A percentile compares a stretch with the other conserved stretches of the same genome.
Conservation (phyloP, 2,329 filamentous ascomycete genomes). For the Penicillium hesseltinei region DNA sequence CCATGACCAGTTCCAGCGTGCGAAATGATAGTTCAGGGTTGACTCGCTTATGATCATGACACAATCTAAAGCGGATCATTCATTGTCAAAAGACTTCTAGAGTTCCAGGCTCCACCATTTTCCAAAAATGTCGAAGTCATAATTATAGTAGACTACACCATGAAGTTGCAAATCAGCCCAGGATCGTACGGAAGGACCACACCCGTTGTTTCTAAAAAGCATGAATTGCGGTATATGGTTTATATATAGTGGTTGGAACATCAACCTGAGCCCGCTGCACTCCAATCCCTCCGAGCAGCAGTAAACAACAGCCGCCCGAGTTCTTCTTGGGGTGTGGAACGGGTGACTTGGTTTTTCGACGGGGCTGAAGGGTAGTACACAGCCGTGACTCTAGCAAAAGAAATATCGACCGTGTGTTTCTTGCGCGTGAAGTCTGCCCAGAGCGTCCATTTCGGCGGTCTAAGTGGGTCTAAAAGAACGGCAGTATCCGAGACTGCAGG, state of each 20-base stretch:
- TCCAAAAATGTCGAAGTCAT: neutral
- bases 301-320: conserved; percentile 38
- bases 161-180: neutral
- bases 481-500: conserved; percentile 13
- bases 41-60: conserved; percentile 6
- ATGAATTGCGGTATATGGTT: neutral
- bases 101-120: neutral
- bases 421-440: conserved; percentile 25
- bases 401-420: conserved; percentile 26
- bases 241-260: neutral
- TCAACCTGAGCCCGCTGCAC: conserved; percentile 16
- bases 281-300: conserved; percentile 37
- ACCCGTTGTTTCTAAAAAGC: neutral
- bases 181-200: neutral
- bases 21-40: neutral
- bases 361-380: conserved; percentile 17
- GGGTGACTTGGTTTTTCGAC: conserved; percentile 10
- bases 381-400: conserved; percentile 25
- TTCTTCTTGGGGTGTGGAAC: conserved; percentile 24
- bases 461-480: neutral
- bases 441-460: conserved; percentile 6
- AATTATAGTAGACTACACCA: neutral
- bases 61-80: neutral
- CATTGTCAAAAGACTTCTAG: neutral
- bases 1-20: neutral